Evolutionary conservation across 2,329 filamentous ascomycete species (phyloP).

Genomic region (Colletotrichum falcatum): DNA sequence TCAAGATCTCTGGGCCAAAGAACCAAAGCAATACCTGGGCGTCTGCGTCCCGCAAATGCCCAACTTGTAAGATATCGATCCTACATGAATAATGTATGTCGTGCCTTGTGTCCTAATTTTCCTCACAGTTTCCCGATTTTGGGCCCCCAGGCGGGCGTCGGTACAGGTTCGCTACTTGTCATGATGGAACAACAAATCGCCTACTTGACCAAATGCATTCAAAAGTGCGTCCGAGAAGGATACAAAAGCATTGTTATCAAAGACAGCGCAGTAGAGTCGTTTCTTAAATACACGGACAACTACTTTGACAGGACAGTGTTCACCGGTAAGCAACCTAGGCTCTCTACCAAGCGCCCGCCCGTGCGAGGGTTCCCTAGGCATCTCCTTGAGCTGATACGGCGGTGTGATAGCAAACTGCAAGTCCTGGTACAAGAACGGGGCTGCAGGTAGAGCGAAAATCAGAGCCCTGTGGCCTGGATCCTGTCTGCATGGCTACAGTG

Average conservation of each 20-base stretch:
- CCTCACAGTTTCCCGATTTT: not conserved
- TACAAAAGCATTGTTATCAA: constrained; percentile 3
- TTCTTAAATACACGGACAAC: constrained; percentile 3
- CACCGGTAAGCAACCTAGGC: not conserved
- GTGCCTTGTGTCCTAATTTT: not conserved
- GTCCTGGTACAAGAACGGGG: constrained; percentile 5
- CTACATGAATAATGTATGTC: rapidly evolving
- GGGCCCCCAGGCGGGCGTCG: not conserved
- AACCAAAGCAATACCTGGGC: constrained; percentile 1
- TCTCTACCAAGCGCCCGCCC: not conserved
- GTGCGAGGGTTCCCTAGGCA: not conserved
- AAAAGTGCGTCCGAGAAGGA: constrained; percentile 1
- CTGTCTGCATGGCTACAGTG: constrained; percentile 5
- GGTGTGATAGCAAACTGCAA: not conserved
- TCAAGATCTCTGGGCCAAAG: constrained; percentile 4
- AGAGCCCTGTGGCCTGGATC: constrained; percentile 15
- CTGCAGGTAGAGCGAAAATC: not conserved
- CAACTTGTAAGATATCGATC: not conserved
- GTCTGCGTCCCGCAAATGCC: constrained; percentile 8
- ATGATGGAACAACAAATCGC: not conserved
- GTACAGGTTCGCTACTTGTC: not conserved
- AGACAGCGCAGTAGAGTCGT: not conserved
- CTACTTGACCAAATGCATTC: constrained; percentile 3
- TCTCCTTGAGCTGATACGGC: no score
- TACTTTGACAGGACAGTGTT: constrained; percentile 18